phyloP scores from a whole-genome alignment of 768 basidiomycete species.

The Steccherinum ochraceum region DNA sequence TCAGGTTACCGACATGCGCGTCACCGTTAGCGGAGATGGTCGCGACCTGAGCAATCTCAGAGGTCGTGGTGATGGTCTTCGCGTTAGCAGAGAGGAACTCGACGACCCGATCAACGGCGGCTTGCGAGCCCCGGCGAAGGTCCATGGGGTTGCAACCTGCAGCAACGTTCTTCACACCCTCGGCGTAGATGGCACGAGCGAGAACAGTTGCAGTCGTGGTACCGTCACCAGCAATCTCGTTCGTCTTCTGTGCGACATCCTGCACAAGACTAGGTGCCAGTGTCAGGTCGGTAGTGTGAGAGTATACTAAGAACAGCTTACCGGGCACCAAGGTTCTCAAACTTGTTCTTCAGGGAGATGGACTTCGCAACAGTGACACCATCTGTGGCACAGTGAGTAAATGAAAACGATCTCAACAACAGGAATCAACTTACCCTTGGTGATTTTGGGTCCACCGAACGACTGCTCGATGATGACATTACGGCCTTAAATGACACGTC shows the following conservation, averaged over 20 bases:
- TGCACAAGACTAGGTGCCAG: constrained; percentile 65
- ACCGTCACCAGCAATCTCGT: constrained; percentile 95
- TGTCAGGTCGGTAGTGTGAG: constrained; percentile 6
- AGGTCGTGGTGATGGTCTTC: constrained; percentile 92
- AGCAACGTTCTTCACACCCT: constrained; percentile 98
- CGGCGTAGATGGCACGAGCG: constrained; percentile 94
- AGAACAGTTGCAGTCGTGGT: constrained; percentile 98
- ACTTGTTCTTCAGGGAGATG: constrained; percentile 92
- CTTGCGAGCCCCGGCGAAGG: constrained; percentile 95
- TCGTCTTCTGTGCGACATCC: constrained; percentile 94
- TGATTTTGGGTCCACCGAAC: constrained; percentile 89
- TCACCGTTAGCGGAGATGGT: constrained; percentile 86
- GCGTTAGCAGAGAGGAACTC: constrained; percentile 84
- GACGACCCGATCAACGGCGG: constrained; percentile 91
- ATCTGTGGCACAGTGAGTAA: constrained; percentile 40
- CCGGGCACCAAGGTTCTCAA: constrained; percentile 98
- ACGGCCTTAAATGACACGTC: constrained; percentile 47
- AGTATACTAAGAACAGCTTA: constrained; percentile 26
- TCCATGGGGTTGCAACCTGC: constrained; percentile 99
- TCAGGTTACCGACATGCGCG: constrained; percentile 85
- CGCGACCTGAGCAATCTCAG: constrained; percentile 98
- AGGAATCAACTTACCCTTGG: constrained; percentile 59
- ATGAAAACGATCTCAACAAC: not conserved
- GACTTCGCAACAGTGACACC: constrained; percentile 98
- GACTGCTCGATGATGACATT: constrained; percentile 98